Conservation (phyloP, 495 filamentous ascomycete species). For the Elasticomyces elasticus region DNA sequence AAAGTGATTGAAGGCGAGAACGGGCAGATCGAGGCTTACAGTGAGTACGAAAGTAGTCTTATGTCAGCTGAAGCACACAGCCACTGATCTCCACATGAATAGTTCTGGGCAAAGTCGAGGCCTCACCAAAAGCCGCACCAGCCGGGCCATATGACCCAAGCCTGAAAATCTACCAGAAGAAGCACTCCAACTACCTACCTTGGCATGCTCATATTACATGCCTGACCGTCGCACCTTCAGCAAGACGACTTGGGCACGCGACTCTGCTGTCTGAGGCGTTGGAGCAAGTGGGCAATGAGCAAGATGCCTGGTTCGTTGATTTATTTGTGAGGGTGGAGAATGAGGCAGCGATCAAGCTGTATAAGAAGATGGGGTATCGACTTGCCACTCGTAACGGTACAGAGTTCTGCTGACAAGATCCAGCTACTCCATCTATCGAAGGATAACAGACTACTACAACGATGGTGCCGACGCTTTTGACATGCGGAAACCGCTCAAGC, state of each 20-base stretch:
- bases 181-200: constrained; percentile 61
- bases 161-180: constrained; percentile 27
- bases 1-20: constrained; percentile 65
- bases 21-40: constrained; percentile 84
- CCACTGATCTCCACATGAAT: constrained; percentile 1
- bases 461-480: constrained; percentile 91
- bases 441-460: constrained; percentile 84
- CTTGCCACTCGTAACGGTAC: no score
- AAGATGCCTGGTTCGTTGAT: constrained; percentile 89
- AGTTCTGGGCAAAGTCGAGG: constrained; percentile 97
- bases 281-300: constrained; percentile 66
- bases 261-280: constrained; percentile 66
- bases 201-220: constrained; percentile 98
- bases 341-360: constrained; percentile 74
- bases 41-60: constrained; percentile 40
- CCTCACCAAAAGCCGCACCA: constrained; percentile 54
- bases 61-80: background rate
- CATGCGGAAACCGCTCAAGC: constrained; percentile 85
- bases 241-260: constrained; percentile 76
- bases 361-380: constrained; percentile 86
- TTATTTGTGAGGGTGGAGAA: constrained; percentile 87
- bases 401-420: constrained; percentile 26
- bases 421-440: constrained; percentile 69
- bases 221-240: constrained; percentile 79
- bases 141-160: constrained; percentile 54